phyloP scores from a whole-genome alignment of 305 asterid genomes.

The Fraxinus dipetala region DNA sequence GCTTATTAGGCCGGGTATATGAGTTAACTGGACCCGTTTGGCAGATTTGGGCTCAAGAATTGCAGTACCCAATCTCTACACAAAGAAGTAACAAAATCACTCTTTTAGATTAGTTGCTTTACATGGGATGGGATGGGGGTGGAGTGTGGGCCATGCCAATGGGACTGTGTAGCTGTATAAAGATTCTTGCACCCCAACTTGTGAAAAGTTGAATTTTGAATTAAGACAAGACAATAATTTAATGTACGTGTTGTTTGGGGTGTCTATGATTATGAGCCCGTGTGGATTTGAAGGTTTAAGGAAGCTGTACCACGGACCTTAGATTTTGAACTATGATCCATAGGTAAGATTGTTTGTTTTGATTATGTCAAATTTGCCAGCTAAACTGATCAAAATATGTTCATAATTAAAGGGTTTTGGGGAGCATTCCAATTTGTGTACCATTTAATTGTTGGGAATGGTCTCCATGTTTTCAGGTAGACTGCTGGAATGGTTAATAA shows the following conservation, averaged over 20 bases:
- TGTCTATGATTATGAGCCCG: constrained; percentile 1
- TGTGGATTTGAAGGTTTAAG: constrained; percentile 9
- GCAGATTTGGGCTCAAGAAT: no score
- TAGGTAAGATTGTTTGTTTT: constrained; percentile 17
- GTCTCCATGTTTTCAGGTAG: neutral
- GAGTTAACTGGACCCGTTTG: no score
- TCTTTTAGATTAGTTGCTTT: neutral
- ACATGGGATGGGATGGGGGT: neutral
- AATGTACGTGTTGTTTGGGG: neutral
- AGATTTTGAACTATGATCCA: constrained; percentile 7
- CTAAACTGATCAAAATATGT: neutral
- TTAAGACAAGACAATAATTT: no score
- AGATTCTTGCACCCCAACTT: constrained; percentile 31
- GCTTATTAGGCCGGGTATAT: no score
- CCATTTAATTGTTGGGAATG: neutral
- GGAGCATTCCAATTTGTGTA: neutral
- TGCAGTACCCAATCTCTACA: no score
- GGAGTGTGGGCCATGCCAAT: constrained; percentile 29
- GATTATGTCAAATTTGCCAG: constrained; percentile 14
- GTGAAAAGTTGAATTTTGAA: constrained; percentile 22
- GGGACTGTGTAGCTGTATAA: constrained; percentile 22
- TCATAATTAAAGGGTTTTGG: neutral
- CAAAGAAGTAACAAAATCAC: neutral
- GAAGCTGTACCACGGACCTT: constrained; percentile 2
- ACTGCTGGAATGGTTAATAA: no score